Evolutionary conservation across 805 yeast species (phyloP).

Genomic region (Pichia cabralensis): DNA sequence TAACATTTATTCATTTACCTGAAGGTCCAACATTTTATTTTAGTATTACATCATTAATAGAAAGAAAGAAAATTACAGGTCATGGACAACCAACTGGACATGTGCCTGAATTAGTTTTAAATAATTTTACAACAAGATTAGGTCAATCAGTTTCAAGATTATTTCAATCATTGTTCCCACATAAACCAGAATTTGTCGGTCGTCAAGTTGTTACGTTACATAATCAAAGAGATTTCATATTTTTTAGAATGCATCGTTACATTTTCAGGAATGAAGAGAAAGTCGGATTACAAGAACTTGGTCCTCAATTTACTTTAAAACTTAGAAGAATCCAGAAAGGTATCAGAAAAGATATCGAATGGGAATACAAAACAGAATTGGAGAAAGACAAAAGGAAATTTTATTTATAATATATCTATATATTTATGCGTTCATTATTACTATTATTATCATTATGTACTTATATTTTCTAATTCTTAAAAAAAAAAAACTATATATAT

Average conservation of each 20-base stretch:
- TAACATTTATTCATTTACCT: slow-evolving; percentile 89
- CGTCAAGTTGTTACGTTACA: slow-evolving; percentile 93
- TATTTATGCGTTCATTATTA: no score
- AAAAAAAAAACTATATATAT: no score
- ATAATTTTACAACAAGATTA: slow-evolving; percentile 84
- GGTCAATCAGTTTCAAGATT: slow-evolving; percentile 90
- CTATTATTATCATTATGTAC: no score
- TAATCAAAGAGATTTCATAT: slow-evolving; percentile 91
- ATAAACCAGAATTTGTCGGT: slow-evolving; percentile 87
- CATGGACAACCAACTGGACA: slow-evolving; percentile 90
- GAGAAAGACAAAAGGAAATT: slow-evolving; percentile 93
- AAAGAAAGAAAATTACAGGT: slow-evolving; percentile 67
- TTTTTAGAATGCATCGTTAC: slow-evolving; percentile 92
- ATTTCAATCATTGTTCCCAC: slow-evolving; percentile 89
- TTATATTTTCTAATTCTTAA: no score
- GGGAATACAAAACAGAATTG: slow-evolving; percentile 97
- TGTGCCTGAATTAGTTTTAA: slow-evolving; percentile 83
- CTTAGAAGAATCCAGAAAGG: slow-evolving; percentile 87
- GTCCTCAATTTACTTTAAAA: slow-evolving; percentile 91
- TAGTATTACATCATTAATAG: slow-evolving; percentile 65
- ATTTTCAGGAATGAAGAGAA: slow-evolving; percentile 80
- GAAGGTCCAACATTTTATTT: slow-evolving; percentile 94
- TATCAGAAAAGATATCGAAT: slow-evolving; percentile 80
- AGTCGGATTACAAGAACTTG: slow-evolving; percentile 92
- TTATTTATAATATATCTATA: slow-evolving; percentile 37